Evolutionary conservation across 2,329 filamentous ascomycete genomes (phyloP).

Genomic region (Davidsoniella virescens): DNA sequence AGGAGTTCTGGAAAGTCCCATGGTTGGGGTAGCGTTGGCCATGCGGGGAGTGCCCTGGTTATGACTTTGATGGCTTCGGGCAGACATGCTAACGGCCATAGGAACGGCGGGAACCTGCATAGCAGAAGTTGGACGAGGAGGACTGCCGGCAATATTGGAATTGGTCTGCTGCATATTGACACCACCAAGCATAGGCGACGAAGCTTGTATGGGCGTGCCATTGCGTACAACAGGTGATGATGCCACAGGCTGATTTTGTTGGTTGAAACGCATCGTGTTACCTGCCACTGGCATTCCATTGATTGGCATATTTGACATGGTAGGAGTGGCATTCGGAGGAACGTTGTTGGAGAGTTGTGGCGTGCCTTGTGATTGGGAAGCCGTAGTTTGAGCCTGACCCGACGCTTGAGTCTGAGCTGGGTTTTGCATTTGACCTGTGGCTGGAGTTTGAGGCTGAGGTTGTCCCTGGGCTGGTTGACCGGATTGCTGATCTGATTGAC

Average conservation of each 20-base stretch:
- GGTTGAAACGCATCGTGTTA: constrained; percentile 27
- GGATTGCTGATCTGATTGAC: constrained; percentile 18
- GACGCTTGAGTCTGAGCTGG: constrained; percentile 19
- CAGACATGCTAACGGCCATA: constrained; percentile 46
- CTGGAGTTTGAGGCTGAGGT: constrained; percentile 2
- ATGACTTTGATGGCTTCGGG: constrained; percentile 51
- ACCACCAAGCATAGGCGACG: constrained; percentile 46
- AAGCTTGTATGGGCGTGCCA: constrained; percentile 47
- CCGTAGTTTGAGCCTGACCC: background rate
- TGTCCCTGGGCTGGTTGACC: constrained; percentile 21
- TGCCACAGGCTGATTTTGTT: constrained; percentile 40
- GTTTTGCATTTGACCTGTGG: constrained; percentile 16
- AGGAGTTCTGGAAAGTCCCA: constrained; percentile 39
- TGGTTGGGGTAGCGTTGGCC: constrained; percentile 43
- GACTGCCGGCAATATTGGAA: constrained; percentile 53
- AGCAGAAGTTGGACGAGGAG: constrained; percentile 48
- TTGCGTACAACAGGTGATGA: constrained; percentile 50
- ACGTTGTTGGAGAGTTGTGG: constrained; percentile 10
- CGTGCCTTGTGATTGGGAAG: constrained; percentile 9
- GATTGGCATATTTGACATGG: constrained; percentile 15
- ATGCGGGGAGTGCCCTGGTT: constrained; percentile 46
- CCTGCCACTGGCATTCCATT: constrained; percentile 21
- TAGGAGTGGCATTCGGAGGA: constrained; percentile 11
- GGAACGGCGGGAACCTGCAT: constrained; percentile 42
- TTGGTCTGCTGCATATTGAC: constrained; percentile 48